Evolutionary conservation across 202 grass and related monocot genomes (phyloP), one percentile per base, ranked within the genome.

Genomic region (Carex sylvatica): DNA sequence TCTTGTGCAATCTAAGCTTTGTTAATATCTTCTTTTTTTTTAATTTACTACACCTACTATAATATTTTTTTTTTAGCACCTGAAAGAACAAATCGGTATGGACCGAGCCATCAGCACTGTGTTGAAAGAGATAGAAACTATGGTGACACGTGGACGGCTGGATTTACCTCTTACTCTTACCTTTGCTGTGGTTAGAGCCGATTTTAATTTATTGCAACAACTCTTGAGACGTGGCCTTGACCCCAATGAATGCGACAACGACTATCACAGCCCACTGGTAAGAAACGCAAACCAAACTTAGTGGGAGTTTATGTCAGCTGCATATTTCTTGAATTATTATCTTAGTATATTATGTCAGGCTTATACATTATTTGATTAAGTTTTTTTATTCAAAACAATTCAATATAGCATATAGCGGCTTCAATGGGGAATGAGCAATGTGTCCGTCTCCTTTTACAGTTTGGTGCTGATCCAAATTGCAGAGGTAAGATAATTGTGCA

Each of bases 391-490:
- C 11, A 22, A 77, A 83, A 16, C 70, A 93, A 66, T 71, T 88
- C 55, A 65, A 82, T 40, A 40, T 85, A 99, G 96, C 96, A 98
- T 86, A 92, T 98, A 69, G 92, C 96, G 52, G 96, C 96, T 84
- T 88, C 92, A n/a, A 92, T 81, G 47, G 96, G 96, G 84, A 86
- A 87, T 61, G 86, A 92, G 69, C 89, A 93, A 75, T 93, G 91
- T 66, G 86, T 88, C 54, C 83, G 58, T 55, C 89, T 88, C 78
- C 86, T 98, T 63, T 84, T 98, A 77, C 89, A 95, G 3, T 86
- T 83, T 74, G 93, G 91, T 63, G 92, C 96, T 36, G 88, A 98
- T 91, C 91, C 89, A 53, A 98, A 98, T 90, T 82, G 84, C 62
- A 91, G 63, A 72, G 96, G 92, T 28, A 28, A 28, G n/a, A n/a